Percentiles rank a stretch among this genome's conserved stretches.
Conservation (phyloP, 495 filamentous ascomycete genomes). For the Aspergillus kassunensis region DNA sequence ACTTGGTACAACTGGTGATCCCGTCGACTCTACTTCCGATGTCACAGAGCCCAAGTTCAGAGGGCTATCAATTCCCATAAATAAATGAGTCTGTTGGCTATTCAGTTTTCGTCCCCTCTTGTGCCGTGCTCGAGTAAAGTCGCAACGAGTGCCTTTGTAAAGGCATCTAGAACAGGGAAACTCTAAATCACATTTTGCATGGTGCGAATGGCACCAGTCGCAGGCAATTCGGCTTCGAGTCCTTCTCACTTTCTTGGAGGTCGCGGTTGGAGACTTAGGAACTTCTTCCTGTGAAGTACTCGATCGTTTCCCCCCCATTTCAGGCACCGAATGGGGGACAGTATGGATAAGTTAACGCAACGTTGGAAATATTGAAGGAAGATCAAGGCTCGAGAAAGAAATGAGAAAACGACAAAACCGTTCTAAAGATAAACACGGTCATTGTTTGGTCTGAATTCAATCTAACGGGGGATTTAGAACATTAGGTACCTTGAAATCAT, state of each 20-base stretch:
- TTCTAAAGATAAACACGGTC: too few species aligned
- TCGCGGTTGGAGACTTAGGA: neutral
- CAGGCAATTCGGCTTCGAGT: slow-evolving; percentile 43
- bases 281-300: neutral
- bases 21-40: neutral
- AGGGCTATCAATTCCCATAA: neutral
- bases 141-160: slow-evolving; percentile 37
- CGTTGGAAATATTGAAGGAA: neutral
- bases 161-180: slow-evolving; percentile 44
- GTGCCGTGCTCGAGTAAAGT: slow-evolving; percentile 40
- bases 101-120: slow-evolving; percentile 46
- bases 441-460: too few species aligned
- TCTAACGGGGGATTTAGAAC: too few species aligned
- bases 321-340: neutral
- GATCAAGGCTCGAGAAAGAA: neutral
- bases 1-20: neutral
- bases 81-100: too few species aligned
- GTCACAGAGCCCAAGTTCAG: neutral
- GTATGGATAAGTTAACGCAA: neutral
- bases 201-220: slow-evolving; percentile 41
- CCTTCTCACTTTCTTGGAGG: slow-evolving; percentile 6
- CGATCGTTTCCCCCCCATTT: neutral
- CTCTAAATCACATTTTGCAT: slow-evolving; percentile 43
- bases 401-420: too few species aligned
- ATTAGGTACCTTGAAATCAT: too few species aligned